Percentiles rank a stretch among this genome's conserved stretches.
Conservation (phyloP, 176 grass and related monocot species). For the Neostapfia colusana region DNA sequence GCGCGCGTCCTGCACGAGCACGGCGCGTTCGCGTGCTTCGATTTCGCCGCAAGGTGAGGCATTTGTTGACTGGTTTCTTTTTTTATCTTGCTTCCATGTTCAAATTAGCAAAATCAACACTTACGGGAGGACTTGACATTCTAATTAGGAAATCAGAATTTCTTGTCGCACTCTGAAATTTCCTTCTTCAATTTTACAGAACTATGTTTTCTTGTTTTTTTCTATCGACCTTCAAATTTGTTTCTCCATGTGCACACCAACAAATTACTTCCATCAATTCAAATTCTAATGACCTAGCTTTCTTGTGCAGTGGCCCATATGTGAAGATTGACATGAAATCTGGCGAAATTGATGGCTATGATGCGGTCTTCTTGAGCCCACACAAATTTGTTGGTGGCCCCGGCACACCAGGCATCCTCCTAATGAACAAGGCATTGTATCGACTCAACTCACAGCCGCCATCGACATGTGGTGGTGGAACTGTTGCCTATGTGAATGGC, state of each 20-base stretch:
- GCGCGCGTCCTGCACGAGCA: conserved; percentile 63
- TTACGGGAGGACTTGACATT: neutral
- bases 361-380: neutral
- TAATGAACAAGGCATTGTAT: neutral
- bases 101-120: neutral
- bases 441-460: neutral
- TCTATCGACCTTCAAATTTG: neutral
- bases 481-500: neutral
- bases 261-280: neutral
- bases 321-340: neutral
- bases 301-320: neutral
- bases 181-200: too few relatives aligned
- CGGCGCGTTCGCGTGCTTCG: conserved; percentile 32
- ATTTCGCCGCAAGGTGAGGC: neutral
- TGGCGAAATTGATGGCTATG: neutral
- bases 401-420: conserved; percentile 24
- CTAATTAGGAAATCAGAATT: too few relatives aligned
- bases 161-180: too few relatives aligned
- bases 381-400: conserved; percentile 26
- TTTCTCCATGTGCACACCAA: neutral
- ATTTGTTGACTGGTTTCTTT: neutral
- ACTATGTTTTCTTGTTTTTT: too few relatives aligned
- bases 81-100: neutral
- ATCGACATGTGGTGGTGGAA: neutral
- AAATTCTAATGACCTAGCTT: neutral